Base-by-base conservation (phyloP, 148 eudicot species). In the Drosera capensis region DNA sequence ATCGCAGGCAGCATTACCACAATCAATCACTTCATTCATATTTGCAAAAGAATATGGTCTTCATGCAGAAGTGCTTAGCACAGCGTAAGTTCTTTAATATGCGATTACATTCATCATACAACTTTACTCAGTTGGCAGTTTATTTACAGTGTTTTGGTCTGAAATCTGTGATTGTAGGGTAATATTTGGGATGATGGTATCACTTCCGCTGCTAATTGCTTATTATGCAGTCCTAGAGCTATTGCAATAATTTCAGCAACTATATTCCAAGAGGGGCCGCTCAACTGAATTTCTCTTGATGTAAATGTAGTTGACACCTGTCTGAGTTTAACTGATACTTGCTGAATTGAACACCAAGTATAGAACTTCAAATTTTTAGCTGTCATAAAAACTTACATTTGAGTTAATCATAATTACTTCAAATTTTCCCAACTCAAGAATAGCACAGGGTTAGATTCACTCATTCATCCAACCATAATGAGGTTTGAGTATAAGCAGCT, bases 1-100 rank as follows among this genome's bases (percentile, higher is more conserved):
- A 36, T 57, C 62, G 64, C 60, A 86, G 92, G 81, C 96, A 22
- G 96, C 96, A 9, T 36, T 86, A 8, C 93, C 96, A 22, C 93
- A 86, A 48, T 79, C 96, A 3, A 81, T 86, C 24, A 82, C 93
- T n/a, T 78, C 96, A 17, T 86, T 86, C 63, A 70, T 86, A 23
- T 86, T 52, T 40, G 93, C 96, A 20, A 81, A 86, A 67, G 87
- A 86, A 50, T 86, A 86, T 44, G 84, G 79, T 36, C 56, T 86
- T 22, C 96, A 81, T 58, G 87, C 86, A 0, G 79, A 81, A 35
- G 96, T 86, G 2, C 71, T 86, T 8, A 81, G 93, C 59, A 86
- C 96, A 20, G 96, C 96, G 93, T 86, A 71, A 73, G 87, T 78
- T 19, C 41, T 7, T 12, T 35, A 37, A 5, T 9, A 11, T 11